These are phyloP conservation scores for Paspalum vaginatum DNA, from an alignment of 176 grass and related monocot species.

Conservation along the genomic window DNA sequence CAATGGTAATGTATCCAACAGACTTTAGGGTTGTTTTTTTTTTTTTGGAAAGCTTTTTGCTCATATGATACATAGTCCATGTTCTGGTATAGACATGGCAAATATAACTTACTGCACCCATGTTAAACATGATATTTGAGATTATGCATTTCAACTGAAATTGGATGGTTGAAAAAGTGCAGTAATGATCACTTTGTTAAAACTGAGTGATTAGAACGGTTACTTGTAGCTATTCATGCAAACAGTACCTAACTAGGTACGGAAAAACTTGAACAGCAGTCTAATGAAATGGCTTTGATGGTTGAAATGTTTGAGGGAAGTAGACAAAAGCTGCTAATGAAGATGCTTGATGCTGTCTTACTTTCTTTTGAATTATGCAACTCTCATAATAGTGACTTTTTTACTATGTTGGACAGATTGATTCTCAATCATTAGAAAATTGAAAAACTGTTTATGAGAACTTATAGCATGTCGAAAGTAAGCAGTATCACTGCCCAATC, in stretches of 20 bases:
- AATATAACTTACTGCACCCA: conserved; percentile 4
- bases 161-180: not conserved
- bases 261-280: conserved; percentile 87
- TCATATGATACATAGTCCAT: conserved; percentile 10
- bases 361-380: conserved; percentile 40
- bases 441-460: too few relatives aligned
- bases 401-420: conserved; percentile 61
- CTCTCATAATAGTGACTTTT: not conserved
- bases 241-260: conserved; percentile 48
- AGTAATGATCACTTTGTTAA: not conserved
- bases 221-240: not conserved
- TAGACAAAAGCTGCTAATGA: conserved; percentile 88
- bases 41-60: conserved; percentile 4
- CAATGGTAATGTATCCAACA: conserved; percentile 64
- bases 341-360: conserved; percentile 52
- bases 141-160: not conserved
- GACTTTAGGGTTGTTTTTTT: conserved; percentile 9
- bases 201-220: conserved; percentile 11
- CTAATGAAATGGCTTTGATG: conserved; percentile 96
- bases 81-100: conserved; percentile 5
- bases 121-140: conserved; percentile 5
- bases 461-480: conserved; percentile 40
- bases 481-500: conserved; percentile 41
- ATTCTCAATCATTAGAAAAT: conserved; percentile 92
- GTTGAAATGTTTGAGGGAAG: conserved; percentile 88